A percentile compares a stretch with the other conserved stretches of the same genome.
These are phyloP conservation scores for Aethionema arabicum DNA, from an alignment of 345 rosid genomes.

Conservation along the genomic window DNA sequence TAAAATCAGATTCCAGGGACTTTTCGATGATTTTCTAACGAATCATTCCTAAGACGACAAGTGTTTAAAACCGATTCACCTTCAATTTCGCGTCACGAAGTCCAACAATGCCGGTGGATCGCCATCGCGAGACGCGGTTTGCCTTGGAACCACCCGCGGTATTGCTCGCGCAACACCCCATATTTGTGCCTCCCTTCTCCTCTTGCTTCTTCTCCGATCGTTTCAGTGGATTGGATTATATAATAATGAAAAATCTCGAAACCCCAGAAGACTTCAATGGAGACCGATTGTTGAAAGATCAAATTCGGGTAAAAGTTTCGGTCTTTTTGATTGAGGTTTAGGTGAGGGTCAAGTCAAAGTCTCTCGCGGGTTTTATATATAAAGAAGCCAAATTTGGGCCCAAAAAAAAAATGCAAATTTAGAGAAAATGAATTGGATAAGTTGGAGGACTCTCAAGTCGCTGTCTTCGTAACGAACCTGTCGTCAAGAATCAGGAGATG, in stretches of 20 bases:
- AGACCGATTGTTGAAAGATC: slow-evolving; percentile 10
- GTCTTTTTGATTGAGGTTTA: slow-evolving; percentile 27
- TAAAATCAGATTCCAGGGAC: background rate
- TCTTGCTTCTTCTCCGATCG: slow-evolving; percentile 25
- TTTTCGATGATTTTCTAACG: background rate
- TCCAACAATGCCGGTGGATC: slow-evolving; percentile 93
- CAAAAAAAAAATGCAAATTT: background rate
- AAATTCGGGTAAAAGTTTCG: slow-evolving; percentile 4
- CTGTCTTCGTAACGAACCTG: too few species aligned
- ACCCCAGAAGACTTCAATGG: slow-evolving; percentile 30
- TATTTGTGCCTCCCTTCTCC: slow-evolving; percentile 31
- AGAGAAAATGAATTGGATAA: background rate
- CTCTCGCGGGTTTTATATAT: slow-evolving; percentile 23
- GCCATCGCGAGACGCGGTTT: slow-evolving; percentile 73
- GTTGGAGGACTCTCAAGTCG: background rate
- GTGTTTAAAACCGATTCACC: slow-evolving; percentile 40
- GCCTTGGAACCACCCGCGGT: slow-evolving; percentile 69
- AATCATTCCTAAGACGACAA: background rate
- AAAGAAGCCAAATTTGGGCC: background rate
- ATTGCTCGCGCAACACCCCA: slow-evolving; percentile 86
- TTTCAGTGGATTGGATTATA: background rate
- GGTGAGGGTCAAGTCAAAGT: slow-evolving; percentile 34
- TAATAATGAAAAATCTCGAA: slow-evolving; percentile 9
- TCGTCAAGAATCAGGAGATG: too few species aligned
- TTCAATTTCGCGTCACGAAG: slow-evolving; percentile 90